Conservation (phyloP, 441 rosid species). For the Populus tomentosa region DNA sequence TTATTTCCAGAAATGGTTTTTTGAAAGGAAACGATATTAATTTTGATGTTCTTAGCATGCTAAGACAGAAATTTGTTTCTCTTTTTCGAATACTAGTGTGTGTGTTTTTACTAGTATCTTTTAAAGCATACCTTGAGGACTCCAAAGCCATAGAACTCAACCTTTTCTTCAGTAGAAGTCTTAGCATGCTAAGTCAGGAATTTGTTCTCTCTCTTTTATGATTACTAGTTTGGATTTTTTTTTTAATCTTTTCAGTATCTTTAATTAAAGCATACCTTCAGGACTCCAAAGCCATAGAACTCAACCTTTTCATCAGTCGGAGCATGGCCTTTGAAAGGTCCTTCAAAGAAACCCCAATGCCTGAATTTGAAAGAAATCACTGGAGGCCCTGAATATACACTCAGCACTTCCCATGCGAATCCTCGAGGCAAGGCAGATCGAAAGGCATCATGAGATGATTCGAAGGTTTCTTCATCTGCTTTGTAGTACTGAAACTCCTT, state of each 20-base stretch:
- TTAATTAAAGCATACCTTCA: slow-evolving; percentile 17
- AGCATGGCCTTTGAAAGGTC: slow-evolving; percentile 54
- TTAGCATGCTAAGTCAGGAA: background rate
- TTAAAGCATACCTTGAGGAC: too few relatives aligned
- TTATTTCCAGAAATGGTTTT: too few relatives aligned
- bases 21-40: too few relatives aligned
- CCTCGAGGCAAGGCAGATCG: slow-evolving; percentile 70
- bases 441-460: slow-evolving; percentile 63
- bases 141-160: too few relatives aligned
- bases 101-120: too few relatives aligned
- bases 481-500: slow-evolving; percentile 53
- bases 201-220: too few relatives aligned
- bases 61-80: too few relatives aligned
- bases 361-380: slow-evolving; percentile 31
- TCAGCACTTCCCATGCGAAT: slow-evolving; percentile 69
- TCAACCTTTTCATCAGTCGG: slow-evolving; percentile 23
- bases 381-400: slow-evolving; percentile 16
- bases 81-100: too few relatives aligned
- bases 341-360: slow-evolving; percentile 91
- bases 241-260: too few relatives aligned
- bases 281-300: slow-evolving; percentile 11
- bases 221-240: slow-evolving; percentile 59
- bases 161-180: background rate
- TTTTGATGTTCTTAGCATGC: too few relatives aligned
- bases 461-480: slow-evolving; percentile 64